phyloP scores from a whole-genome alignment of 1,284 basidiomycete species.

The Pyrrhoderma noxium region DNA sequence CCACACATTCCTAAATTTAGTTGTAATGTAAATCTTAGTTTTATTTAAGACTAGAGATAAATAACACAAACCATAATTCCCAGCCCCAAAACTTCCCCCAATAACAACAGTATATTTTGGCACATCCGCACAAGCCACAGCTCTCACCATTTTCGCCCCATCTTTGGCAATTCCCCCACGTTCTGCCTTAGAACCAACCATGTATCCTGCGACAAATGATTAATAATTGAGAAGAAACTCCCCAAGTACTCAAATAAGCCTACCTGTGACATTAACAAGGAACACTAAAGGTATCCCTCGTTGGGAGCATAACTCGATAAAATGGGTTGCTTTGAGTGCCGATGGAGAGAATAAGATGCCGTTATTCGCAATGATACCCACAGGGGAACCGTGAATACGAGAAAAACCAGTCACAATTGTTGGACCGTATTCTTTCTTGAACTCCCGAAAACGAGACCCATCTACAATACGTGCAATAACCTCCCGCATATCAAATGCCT shows the following conservation, averaged over 20 bases:
- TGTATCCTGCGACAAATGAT: constrained; percentile 53
- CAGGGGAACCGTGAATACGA: constrained; percentile 80
- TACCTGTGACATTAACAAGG: constrained; percentile 87
- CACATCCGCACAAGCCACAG: constrained; percentile 90
- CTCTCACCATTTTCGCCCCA: constrained; percentile 96
- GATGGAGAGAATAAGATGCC: constrained; percentile 92
- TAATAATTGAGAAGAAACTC: neutral
- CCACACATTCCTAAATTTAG: constrained; percentile 69
- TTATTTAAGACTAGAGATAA: neutral
- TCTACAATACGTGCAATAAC: constrained; percentile 90
- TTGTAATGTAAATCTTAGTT: too few relatives aligned
- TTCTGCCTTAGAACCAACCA: constrained; percentile 94
- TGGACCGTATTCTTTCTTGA: constrained; percentile 90
- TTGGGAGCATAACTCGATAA: constrained; percentile 92
- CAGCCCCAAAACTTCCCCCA: constrained; percentile 93
- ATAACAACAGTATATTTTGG: constrained; percentile 92
- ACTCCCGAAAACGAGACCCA: constrained; percentile 88
- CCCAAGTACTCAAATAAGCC: neutral
- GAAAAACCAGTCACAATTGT: constrained; percentile 93
- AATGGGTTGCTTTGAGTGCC: constrained; percentile 90
- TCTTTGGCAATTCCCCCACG: constrained; percentile 95
- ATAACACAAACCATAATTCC: constrained; percentile 75
- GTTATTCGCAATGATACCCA: constrained; percentile 90
- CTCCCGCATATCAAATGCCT: constrained; percentile 90
- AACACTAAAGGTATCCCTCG: constrained; percentile 85